Base-by-base conservation (phyloP, 163 green algal species). In the Prototheca wickerhamii region DNA sequence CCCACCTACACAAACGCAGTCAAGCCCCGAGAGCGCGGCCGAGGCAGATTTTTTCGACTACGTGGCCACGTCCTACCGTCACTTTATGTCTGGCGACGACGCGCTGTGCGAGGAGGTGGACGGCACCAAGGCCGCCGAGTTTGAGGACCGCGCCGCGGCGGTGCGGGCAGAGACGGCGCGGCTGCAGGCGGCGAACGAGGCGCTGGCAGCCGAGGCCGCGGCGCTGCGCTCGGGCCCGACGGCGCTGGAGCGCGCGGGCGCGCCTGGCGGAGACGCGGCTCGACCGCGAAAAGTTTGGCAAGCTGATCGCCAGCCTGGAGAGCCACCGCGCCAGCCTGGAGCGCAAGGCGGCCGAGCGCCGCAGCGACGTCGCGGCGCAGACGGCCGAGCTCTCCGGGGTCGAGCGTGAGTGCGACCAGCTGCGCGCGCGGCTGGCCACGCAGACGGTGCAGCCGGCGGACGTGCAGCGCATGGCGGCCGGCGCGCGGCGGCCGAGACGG, bases 11-110 rank as follows among this genome's bases (percentile, higher is more conserved):
- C 18, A 2, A 23, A 26, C 37, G 58, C 40, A 42, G 51, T 23
- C 51, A 6, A 29, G 61, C 42, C 50, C 55, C 49, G 65, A 79
- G 32, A 25, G 67, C 40, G 54, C 53, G 29, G 67, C 66, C 32
- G 83, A 90, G 71, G 63, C 67, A 3, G 75, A 87, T 29, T 95
- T 95, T 72, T 91, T 90, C 59, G 68, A 86, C 21, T 96, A 91
- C 64, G 83, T 95, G 26, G 66, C 75, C 23, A 79, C 68, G 3
- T 71, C 76, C 0, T 96, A 96, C 72, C 55, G 64, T 26, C 74
- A 74, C 60, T 96, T 94, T 74, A 82, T 96, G 82, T 65, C 73
- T 2, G 83, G 85, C 1, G 80, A 96, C 15, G 89, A 95, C 58
- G 71, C 67, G 15, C 65, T 40, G 50, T 76, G 68, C 42, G 73